A percentile compares a stretch with the other conserved stretches of the same genome.
phyloP scores from a whole-genome alignment of 257 asterid genomes.

The Avicennia marina region DNA sequence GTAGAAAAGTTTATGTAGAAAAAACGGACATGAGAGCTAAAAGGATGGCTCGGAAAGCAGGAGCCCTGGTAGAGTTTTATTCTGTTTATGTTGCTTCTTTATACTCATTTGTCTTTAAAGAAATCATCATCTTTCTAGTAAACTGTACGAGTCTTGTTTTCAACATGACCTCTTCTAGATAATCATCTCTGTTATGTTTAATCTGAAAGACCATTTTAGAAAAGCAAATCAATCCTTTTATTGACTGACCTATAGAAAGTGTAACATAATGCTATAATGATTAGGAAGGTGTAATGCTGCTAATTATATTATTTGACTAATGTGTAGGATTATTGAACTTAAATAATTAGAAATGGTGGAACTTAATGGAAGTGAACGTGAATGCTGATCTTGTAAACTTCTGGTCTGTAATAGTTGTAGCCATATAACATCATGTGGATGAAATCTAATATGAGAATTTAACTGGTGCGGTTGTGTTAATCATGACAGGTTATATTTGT shows the following conservation, averaged over 20 bases:
- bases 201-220: neutral
- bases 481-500: conserved; percentile 80
- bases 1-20: conserved; percentile 80
- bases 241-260: neutral
- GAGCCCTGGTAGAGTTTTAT: conserved; percentile 78
- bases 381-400: neutral
- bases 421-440: neutral
- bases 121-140: neutral
- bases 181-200: neutral
- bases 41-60: conserved; percentile 99
- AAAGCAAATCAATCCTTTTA: neutral
- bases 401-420: neutral
- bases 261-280: no score
- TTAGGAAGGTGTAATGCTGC: neutral
- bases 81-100: neutral
- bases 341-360: neutral
- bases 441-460: neutral
- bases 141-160: neutral
- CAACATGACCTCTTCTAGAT: no score
- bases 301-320: neutral
- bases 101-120: neutral
- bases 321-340: neutral
- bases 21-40: conserved; percentile 97
- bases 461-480: neutral
- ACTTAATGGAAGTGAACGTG: neutral